A percentile compares a stretch with the other conserved stretches of the same genome.
phyloP scores from a whole-genome alignment of 208 protist genomes.

The Trypanosoma cruzi region DNA sequence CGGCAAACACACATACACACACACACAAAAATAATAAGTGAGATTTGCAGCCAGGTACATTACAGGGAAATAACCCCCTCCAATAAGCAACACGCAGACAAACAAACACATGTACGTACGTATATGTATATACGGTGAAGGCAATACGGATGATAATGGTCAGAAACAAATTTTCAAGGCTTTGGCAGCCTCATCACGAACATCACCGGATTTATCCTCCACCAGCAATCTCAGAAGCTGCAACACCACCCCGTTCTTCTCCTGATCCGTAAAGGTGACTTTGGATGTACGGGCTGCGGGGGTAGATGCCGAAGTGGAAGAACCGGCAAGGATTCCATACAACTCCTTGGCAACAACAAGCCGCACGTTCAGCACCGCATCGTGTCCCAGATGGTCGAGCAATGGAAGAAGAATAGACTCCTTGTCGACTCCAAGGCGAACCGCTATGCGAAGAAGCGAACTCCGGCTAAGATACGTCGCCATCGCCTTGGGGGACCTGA shows the following conservation, averaged over 20 bases:
- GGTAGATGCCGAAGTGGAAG: too few species aligned
- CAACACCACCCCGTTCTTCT: conserved; percentile 74
- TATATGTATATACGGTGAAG: conserved; percentile 13
- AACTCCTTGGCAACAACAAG: conserved; percentile 77
- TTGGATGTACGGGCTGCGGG: not conserved
- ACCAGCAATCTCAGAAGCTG: conserved; percentile 66
- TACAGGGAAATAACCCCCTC: too few species aligned
- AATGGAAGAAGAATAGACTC: conserved; percentile 66
- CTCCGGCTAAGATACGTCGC: conserved; percentile 78
- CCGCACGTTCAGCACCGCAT: conserved; percentile 79
- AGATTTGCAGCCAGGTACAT: too few species aligned
- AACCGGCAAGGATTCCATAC: conserved; percentile 43
- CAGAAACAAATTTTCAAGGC: conserved; percentile 80
- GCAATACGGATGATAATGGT: not conserved
- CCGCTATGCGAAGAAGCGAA: conserved; percentile 64
- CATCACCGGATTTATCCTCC: conserved; percentile 68
- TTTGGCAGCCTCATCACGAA: conserved; percentile 78
- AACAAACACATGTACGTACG: not conserved
- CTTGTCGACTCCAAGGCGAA: conserved; percentile 76
- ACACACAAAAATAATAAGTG: not conserved
- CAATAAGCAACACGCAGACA: conserved; percentile 13
- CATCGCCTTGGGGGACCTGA: conserved; percentile 45
- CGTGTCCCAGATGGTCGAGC: conserved; percentile 64
- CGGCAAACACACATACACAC: too few species aligned
- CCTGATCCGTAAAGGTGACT: conserved; percentile 53